phyloP scores from a whole-genome alignment of 225 moss, liverwort and hornwort genomes.

The Straminergon stramineum region DNA sequence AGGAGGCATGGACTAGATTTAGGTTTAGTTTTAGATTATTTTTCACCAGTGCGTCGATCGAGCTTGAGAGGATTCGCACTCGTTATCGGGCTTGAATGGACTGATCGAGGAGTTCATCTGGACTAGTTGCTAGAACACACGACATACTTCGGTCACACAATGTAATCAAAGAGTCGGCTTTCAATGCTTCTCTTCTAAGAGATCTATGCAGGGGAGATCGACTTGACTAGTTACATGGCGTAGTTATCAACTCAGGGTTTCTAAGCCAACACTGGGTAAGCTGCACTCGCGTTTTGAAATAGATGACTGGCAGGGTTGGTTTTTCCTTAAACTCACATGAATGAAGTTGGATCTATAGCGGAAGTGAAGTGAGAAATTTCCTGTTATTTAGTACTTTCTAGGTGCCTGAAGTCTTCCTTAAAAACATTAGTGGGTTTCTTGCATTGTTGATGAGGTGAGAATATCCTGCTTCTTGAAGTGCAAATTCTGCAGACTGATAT shows the following conservation, averaged over 20 bases:
- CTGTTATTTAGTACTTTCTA: background rate
- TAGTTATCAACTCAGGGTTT: background rate
- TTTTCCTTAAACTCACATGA: background rate
- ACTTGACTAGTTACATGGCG: background rate
- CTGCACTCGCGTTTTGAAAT: background rate
- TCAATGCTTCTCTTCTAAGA: background rate
- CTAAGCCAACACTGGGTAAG: background rate
- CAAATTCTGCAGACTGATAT: background rate
- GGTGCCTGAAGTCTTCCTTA: background rate
- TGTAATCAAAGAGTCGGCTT: conserved; percentile 18
- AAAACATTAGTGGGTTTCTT: background rate
- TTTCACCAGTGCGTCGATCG: background rate
- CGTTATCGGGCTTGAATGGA: background rate
- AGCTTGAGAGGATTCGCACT: background rate
- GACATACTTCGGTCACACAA: background rate
- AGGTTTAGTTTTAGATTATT: background rate
- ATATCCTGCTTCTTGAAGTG: background rate
- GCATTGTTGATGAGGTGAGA: background rate
- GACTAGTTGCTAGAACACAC: background rate
- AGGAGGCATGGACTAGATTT: background rate
- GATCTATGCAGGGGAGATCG: background rate
- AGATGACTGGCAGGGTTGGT: background rate
- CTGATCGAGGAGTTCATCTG: background rate
- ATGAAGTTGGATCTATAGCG: background rate
- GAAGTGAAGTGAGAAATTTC: background rate